Conservation (phyloP, 257 asterid species). For the Agastache rugosa region DNA sequence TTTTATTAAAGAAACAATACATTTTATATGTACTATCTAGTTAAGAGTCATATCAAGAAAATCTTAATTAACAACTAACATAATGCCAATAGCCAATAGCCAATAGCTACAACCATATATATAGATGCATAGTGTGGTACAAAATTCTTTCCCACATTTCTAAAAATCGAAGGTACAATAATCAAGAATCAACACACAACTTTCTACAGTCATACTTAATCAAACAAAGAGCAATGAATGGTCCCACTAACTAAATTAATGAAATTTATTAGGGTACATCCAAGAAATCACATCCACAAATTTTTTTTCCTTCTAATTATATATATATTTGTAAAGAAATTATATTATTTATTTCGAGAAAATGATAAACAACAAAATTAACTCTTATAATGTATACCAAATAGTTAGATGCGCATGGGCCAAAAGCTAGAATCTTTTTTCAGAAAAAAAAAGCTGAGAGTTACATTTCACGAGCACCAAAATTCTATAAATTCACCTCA, state of each 20-base stretch:
- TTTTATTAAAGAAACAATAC: background rate
- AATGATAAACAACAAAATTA: background rate
- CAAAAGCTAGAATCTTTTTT: slow-evolving; percentile 38
- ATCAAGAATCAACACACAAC: slow-evolving; percentile 43
- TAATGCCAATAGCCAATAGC: background rate
- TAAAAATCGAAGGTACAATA: slow-evolving; percentile 38
- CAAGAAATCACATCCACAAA: slow-evolving; percentile 44
- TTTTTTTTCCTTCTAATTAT: too few relatives aligned
- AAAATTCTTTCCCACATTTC: slow-evolving; percentile 41
- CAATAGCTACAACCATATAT: background rate
- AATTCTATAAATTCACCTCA: slow-evolving; percentile 45
- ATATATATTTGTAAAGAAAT: background rate
- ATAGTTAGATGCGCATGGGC: slow-evolving; percentile 44
- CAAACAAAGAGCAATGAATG: slow-evolving; percentile 48
- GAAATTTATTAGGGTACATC: slow-evolving; percentile 45
- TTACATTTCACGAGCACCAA: slow-evolving; percentile 33
- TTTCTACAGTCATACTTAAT: slow-evolving; percentile 46
- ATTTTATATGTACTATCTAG: background rate
- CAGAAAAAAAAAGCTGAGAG: slow-evolving; percentile 37
- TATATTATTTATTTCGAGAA: background rate
- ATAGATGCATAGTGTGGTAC: background rate
- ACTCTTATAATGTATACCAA: slow-evolving; percentile 18
- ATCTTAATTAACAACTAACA: background rate
- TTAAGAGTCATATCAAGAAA: background rate
- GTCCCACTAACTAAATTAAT: slow-evolving; percentile 61